Base-by-base conservation (phyloP, 78 protist genomes). In the Diacronema lutheri region DNA sequence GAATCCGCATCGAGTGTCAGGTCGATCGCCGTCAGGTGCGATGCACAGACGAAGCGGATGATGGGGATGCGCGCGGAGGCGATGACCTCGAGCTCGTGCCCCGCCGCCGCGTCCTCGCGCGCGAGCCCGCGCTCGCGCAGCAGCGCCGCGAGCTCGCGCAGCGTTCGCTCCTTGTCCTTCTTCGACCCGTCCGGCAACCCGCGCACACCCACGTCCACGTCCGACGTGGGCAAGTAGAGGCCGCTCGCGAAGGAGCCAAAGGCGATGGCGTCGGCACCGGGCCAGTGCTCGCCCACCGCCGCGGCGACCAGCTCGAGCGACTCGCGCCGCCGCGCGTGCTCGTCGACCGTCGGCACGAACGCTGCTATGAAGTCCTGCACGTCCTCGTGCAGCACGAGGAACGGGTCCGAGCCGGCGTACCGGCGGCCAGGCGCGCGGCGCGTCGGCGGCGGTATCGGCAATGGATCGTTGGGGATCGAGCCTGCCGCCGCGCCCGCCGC, bases 61-160 rank as follows among this genome's bases (percentile, higher is more conserved):
- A 92, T 90, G 33, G 95, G 95, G 38, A 92, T 84, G 57, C 76
- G 65, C 6, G 95, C 95, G 44, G 61, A 88, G 37, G 81, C 84
- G 65, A 92, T 90, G 19, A 90, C 61, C 23, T 92, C 87, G 41
- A 86, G 55, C 62, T 90, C 82, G 29, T 29, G 3, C 2, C 5
- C 66, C 6, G 23, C 25, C 44, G 31, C 38, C 61, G 60, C 25
- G 19, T 41, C 69, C 85, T 7, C n/a, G 4, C 10, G 74, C 46
- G 84, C 11, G 21, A 41, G 64, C 13, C 7, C 26, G 26, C n/a
- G 82, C 11, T 76, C 26, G 4, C 44, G 26, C 10, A 5, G 20
- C 62, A 84, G 57, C 44, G 80, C 23, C 6, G 35, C 40, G 6
- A 11, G 62, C 33, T 26, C 9, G 12, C 20, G 21, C 40, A 16